Base-by-base conservation (phyloP, 306 rosid species). In the Cucumis melo region DNA sequence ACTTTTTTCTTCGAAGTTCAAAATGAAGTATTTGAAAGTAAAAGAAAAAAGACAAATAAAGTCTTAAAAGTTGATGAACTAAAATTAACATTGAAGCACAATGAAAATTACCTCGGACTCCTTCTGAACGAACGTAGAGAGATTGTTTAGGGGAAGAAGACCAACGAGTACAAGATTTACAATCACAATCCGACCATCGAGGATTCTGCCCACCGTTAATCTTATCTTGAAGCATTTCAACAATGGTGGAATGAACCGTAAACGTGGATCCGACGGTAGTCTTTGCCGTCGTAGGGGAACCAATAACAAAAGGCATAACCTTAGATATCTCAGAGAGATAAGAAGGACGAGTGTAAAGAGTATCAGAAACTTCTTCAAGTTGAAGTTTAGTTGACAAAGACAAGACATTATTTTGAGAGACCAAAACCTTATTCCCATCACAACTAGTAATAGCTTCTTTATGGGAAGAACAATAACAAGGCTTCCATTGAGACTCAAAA, bases 161-260 rank as follows among this genome's bases (percentile, higher is more conserved):
- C 93, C 97, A 92, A 80, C 83, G 65, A 7, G 82, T 85, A 75
- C 99, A 95, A 9, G 85, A 57, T 63, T 86, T 75, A 74, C 99
- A 95, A 73, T 89, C 91, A 70, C 99, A 95, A 50, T 95, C 99
- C 0, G 99, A 95, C 99, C 99, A 95, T 32, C 99, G 81, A 4
- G 96, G 6, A 53, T 34, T 50, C 8, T 78, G 78, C 2, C 78
- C 77, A 14, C 84, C 85, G 2, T 86, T 80, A 23, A 88, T 79
- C 84, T 89, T 91, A 0, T 89, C 96, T 51, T 89, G 86, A 64
- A 94, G 91, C 96, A 94, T 92, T 78, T 92, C 93, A 6, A 94
- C 87, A 8, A 92, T 80, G 80, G 91, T 87, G 29, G 89, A 87
- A 81, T 90, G 87, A 0, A 86, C 90, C 0, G 86, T 82, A 77